Conservation (phyloP, 1,284 basidiomycete genomes). For the Meira miltonrushii region DNA sequence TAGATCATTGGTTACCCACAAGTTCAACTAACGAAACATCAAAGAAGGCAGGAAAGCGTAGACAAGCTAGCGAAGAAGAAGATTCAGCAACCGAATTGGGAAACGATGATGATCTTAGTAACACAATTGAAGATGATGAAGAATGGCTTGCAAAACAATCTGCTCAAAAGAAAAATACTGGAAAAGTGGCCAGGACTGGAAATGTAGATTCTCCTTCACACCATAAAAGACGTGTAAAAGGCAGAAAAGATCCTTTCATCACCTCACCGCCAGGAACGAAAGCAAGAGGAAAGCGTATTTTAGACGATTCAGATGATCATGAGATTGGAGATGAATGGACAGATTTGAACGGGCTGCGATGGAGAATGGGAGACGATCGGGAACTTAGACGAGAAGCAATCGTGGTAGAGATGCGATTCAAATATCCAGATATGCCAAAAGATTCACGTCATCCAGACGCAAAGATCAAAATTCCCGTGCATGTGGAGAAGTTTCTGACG, state of each 20-base stretch:
- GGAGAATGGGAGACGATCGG: conserved; percentile 38
- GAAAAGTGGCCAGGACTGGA: background rate
- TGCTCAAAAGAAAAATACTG: background rate
- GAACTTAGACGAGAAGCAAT: conserved; percentile 24
- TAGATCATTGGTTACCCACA: too few species aligned
- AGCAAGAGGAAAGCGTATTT: conserved; percentile 22
- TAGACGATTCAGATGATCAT: conserved; percentile 35
- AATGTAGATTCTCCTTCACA: background rate
- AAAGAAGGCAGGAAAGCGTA: too few species aligned
- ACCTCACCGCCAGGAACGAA: background rate
- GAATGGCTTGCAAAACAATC: background rate
- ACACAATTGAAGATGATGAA: background rate
- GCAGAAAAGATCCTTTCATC: background rate
- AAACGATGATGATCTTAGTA: too few species aligned
- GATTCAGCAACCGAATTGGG: too few species aligned
- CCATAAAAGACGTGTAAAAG: background rate
- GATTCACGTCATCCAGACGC: conserved; percentile 44
- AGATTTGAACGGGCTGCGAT: conserved; percentile 40
- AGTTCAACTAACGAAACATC: too few species aligned
- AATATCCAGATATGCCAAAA: conserved; percentile 39
- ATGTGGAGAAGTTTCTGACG: conserved; percentile 33
- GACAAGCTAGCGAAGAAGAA: too few species aligned
- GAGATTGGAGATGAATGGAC: conserved; percentile 44
- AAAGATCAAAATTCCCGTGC: conserved; percentile 29
- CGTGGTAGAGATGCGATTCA: conserved; percentile 39